Percentiles rank a stretch among this genome's conserved stretches.
Conservation (phyloP, 495 filamentous ascomycete species). For the Amorphotheca resinae region DNA sequence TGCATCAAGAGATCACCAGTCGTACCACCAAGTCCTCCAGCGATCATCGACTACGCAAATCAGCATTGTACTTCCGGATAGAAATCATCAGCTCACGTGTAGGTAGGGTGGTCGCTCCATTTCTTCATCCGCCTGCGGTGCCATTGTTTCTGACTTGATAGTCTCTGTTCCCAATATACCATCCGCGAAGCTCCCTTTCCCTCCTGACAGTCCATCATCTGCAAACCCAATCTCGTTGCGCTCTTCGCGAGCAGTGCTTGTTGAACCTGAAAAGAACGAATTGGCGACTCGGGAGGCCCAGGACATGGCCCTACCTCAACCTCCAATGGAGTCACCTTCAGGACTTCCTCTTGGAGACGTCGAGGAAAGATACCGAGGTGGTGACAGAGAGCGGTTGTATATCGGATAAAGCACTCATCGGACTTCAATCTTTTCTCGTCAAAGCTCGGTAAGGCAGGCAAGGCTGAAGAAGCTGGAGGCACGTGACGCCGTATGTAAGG, state of each 20-base stretch:
- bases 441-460: background rate
- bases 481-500: too few relatives aligned
- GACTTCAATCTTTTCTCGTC: background rate
- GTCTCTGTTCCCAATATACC: slow-evolving; percentile 10
- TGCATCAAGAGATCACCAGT: slow-evolving; percentile 98
- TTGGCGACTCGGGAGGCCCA: slow-evolving; percentile 32
- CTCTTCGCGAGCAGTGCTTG: slow-evolving; percentile 14
- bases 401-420: too few relatives aligned
- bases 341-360: slow-evolving; percentile 3
- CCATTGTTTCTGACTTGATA: slow-evolving; percentile 17
- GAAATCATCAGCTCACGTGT: slow-evolving; percentile 39
- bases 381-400: too few relatives aligned
- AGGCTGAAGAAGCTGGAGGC: slow-evolving; percentile 5
- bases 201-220: slow-evolving; percentile 24
- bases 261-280: slow-evolving; percentile 27
- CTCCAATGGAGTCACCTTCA: slow-evolving; percentile 11
- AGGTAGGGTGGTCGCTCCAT: slow-evolving; percentile 47
- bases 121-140: slow-evolving; percentile 34
- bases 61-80: slow-evolving; percentile 10
- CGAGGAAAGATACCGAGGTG: background rate
- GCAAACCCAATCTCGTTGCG: slow-evolving; percentile 10
- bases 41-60: slow-evolving; percentile 69
- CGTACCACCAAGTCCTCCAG: slow-evolving; percentile 80
- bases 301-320: slow-evolving; percentile 32
- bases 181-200: slow-evolving; percentile 11